Evolutionary conservation across 2,329 filamentous ascomycete species (phyloP), one percentile per base, ranked within the genome.

Genomic region (Cadophora malorum): DNA sequence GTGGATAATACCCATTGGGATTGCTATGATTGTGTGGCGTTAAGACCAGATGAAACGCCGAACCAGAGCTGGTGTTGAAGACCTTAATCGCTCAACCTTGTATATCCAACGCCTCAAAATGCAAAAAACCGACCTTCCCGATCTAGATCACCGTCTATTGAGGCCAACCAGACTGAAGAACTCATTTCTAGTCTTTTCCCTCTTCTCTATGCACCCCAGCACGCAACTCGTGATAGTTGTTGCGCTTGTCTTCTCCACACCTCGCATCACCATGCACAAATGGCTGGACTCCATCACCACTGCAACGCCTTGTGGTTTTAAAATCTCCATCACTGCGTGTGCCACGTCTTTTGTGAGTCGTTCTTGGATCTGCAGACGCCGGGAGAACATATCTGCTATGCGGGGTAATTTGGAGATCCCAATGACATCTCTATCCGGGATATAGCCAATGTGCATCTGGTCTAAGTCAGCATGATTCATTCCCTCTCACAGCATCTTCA

Each of bases 361-460:
- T 79, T 99, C 96, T 82, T 99, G 96, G 62, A 99, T 95, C 80
- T 99, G 96, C 4, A 99, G 85, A 66, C 96, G 86, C 64, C 96
- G 91, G 59, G 92, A 91, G 81, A 97, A 99, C 93, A 99, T 96
- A 78, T 99, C 94, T 65, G 95, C 96, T 72, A 99, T 95, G 70
- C 96, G 91, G 31, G 95, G 95, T 61, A 99, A 86, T 80, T 99
- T 99, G 38, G 94, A 97, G 63, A 99, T 90, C 61, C 96, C 96
- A 70, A 99, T 93, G 63, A 99, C 94, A 68, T 94, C 90, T 78
- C 94, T 88, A 76, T 90, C 89, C 35, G 96, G 96, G 71, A 99
- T 98, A 81, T 99, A 99, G 67, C 94, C 96, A 75, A 99, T 98
- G 81, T 99, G 96, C 93, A 99, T 98, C 93, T 96, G 73, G 4